Conservation (phyloP, 495 filamentous ascomycete genomes). For the Penicillium flavigenum region DNA sequence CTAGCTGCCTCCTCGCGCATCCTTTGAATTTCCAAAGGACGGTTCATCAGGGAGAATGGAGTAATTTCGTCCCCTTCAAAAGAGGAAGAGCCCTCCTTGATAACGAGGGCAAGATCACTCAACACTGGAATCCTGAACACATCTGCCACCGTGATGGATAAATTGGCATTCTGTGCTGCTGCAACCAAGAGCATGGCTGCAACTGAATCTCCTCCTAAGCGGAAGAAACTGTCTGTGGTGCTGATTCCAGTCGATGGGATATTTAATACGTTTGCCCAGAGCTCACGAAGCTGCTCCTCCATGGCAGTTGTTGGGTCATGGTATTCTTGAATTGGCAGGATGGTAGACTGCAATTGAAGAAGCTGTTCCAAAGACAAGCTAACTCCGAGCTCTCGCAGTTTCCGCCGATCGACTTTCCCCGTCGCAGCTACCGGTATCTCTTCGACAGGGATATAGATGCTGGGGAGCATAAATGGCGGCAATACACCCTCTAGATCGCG, state of each 20-base stretch:
- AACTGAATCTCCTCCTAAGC: not conserved
- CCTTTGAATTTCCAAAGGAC: too few relatives aligned
- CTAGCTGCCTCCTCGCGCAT: too few relatives aligned
- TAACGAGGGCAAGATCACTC: not conserved
- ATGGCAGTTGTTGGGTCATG: not conserved
- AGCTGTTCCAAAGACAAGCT: not conserved
- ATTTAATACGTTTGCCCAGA: not conserved
- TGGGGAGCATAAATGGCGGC: slow-evolving; percentile 37
- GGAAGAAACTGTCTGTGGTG: not conserved
- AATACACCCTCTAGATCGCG: not conserved
- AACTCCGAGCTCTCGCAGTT: not conserved
- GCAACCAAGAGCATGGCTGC: slow-evolving; percentile 2
- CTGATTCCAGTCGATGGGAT: too few relatives aligned
- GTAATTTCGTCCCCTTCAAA: not conserved
- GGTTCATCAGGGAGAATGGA: not conserved
- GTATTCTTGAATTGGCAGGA: too few relatives aligned
- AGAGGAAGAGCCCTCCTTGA: not conserved
- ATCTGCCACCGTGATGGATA: not conserved
- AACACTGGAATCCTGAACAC: not conserved
- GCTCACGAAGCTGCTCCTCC: not conserved
- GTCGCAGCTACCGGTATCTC: slow-evolving; percentile 35
- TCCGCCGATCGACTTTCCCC: slow-evolving; percentile 37
- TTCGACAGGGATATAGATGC: slow-evolving; percentile 33
- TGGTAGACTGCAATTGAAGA: too few relatives aligned
- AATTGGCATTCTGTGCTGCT: not conserved